These are phyloP conservation scores for Venturia asperata DNA, from an alignment of 2,329 filamentous ascomycete species.

Conservation along the genomic window DNA sequence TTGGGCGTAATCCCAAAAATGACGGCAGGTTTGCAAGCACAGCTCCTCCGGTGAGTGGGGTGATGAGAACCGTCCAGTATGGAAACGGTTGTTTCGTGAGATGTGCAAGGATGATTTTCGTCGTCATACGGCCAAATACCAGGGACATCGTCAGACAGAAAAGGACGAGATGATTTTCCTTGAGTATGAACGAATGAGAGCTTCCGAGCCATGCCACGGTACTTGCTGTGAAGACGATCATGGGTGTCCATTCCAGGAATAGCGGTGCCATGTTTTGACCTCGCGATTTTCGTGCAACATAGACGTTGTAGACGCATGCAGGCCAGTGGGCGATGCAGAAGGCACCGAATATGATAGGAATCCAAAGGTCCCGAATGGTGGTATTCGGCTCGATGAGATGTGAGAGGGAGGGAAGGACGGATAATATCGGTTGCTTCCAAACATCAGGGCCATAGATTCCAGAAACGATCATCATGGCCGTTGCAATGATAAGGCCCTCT, in stretches of 20 bases:
- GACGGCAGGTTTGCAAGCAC: constrained; percentile 71
- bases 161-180: constrained; percentile 79
- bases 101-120: constrained; percentile 97
- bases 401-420: constrained; percentile 47
- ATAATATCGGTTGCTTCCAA: constrained; percentile 69
- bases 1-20: constrained; percentile 14
- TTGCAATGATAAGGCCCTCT: constrained; percentile 86
- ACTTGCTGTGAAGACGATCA: constrained; percentile 69
- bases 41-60: constrained; percentile 78
- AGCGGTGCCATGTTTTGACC: constrained; percentile 71
- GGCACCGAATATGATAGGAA: constrained; percentile 47
- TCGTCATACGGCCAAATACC: constrained; percentile 96
- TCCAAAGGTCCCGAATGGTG: constrained; percentile 83
- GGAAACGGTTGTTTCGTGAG: constrained; percentile 90
- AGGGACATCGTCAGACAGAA: constrained; percentile 95
- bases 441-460: constrained; percentile 83
- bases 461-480: constrained; percentile 74
- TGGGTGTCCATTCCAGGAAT: constrained; percentile 90
- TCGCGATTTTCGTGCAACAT: constrained; percentile 63
- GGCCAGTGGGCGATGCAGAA: constrained; percentile 63
- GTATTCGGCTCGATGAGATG: neutral
- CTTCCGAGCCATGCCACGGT: constrained; percentile 83
- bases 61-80: constrained; percentile 89
- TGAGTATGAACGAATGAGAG: constrained; percentile 73
- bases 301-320: constrained; percentile 82